phyloP scores from a whole-genome alignment of 495 filamentous ascomycete genomes.

The Penicillium bovifimosum region DNA sequence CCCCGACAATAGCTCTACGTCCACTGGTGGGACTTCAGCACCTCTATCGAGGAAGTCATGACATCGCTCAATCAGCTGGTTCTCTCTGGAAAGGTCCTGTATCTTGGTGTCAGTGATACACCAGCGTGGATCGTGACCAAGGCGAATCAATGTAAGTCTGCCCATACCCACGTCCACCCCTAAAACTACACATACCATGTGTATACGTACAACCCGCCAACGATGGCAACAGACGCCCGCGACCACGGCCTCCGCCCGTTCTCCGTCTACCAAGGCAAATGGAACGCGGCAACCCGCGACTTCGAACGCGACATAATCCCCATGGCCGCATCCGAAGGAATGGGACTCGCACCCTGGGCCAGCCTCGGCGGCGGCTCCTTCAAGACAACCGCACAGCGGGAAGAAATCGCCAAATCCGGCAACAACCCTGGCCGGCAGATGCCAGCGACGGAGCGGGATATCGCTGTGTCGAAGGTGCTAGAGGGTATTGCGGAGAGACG shows the following conservation, averaged over 20 bases:
- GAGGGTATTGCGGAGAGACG: conserved; percentile 56
- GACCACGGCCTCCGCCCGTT: conserved; percentile 60
- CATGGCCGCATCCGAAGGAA: conserved; percentile 61
- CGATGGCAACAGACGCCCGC: conserved; percentile 47
- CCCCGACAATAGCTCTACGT: conserved; percentile 32
- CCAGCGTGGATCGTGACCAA: conserved; percentile 67
- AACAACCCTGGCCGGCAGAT: conserved; percentile 22
- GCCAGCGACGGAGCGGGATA: conserved; percentile 9
- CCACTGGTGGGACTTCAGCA: conserved; percentile 64
- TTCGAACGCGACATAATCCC: conserved; percentile 67
- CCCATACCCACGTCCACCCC: too few species aligned
- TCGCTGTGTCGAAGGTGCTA: conserved; percentile 48
- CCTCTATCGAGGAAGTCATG: conserved; percentile 65
- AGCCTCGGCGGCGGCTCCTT: conserved; percentile 53
- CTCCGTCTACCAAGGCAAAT: conserved; percentile 61
- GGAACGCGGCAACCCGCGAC: conserved; percentile 56
- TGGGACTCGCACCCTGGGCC: conserved; percentile 63
- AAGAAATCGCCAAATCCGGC: conserved; percentile 13
- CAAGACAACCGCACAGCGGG: conserved; percentile 20
- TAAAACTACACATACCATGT: too few species aligned
- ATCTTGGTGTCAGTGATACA: conserved; percentile 63
- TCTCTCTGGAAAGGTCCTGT: conserved; percentile 58
- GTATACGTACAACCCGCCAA: background rate
- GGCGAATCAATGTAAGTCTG: conserved; percentile 48
- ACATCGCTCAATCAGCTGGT: conserved; percentile 58